Conservation (phyloP, 495 filamentous ascomycete species). For the Penicillium ochrochloron region DNA sequence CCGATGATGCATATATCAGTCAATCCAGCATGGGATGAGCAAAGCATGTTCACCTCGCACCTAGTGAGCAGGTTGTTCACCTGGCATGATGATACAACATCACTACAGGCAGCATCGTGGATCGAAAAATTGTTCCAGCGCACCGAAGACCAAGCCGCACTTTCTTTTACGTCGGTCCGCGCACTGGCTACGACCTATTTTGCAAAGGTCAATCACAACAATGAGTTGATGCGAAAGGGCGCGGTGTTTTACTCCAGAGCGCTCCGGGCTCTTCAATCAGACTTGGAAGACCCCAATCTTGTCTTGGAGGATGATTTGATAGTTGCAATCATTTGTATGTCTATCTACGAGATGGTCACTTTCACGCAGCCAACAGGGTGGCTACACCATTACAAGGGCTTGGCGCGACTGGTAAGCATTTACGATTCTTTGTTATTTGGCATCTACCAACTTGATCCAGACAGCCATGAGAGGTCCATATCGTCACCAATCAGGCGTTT, state of each 20-base stretch:
- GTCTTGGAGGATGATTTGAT: slow-evolving; percentile 22
- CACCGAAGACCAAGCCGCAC: neutral
- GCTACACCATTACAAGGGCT: slow-evolving; percentile 27
- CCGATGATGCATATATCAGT: slow-evolving; percentile 8
- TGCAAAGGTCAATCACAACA: slow-evolving; percentile 18
- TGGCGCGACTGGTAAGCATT: slow-evolving; percentile 21
- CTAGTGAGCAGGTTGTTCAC: slow-evolving; percentile 23
- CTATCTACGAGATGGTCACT: slow-evolving; percentile 24
- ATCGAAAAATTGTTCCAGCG: slow-evolving; percentile 9
- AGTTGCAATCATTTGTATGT: slow-evolving; percentile 23
- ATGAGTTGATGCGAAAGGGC: slow-evolving; percentile 14
- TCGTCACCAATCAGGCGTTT: slow-evolving; percentile 22
- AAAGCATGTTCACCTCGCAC: slow-evolving; percentile 18
- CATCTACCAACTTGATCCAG: slow-evolving; percentile 7
- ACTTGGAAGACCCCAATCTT: slow-evolving; percentile 12
- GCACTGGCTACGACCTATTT: slow-evolving; percentile 24
- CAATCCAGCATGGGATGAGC: slow-evolving; percentile 21
- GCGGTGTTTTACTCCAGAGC: slow-evolving; percentile 20
- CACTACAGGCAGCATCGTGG: slow-evolving; percentile 20
- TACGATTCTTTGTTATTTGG: neutral
- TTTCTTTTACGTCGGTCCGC: slow-evolving; percentile 17
- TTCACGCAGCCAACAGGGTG: slow-evolving; percentile 23
- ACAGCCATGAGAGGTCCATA: slow-evolving; percentile 24
- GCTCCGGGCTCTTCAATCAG: slow-evolving; percentile 12
- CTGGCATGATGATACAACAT: slow-evolving; percentile 19